Percentiles rank a stretch among this genome's conserved stretches.
phyloP scores from a whole-genome alignment of 805 yeast species.

The Clavispora carvajalis region DNA sequence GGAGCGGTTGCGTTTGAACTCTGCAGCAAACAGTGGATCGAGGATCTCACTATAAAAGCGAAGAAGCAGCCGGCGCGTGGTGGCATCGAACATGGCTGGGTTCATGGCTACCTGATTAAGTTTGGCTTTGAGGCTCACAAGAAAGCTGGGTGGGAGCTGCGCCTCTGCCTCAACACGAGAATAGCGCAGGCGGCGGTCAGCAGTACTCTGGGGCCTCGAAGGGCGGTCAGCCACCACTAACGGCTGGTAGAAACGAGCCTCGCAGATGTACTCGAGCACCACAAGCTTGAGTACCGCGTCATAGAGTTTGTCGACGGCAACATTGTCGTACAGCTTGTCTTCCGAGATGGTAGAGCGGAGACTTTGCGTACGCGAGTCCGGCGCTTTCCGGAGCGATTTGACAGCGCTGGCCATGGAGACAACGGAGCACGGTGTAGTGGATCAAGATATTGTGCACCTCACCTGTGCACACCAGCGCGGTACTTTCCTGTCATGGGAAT shows the following conservation, averaged over 20 bases:
- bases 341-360: constrained; percentile 10
- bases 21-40: constrained; percentile 38
- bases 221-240: constrained; percentile 2
- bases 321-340: constrained; percentile 15
- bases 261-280: constrained; percentile 55
- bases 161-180: constrained; percentile 10
- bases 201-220: neutral
- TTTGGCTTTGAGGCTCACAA: constrained; percentile 33
- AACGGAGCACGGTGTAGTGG: neutral
- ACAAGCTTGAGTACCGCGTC: constrained; percentile 49
- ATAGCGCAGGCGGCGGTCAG: constrained; percentile 8
- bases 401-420: neutral
- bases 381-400: constrained; percentile 1
- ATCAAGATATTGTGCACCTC: neutral
- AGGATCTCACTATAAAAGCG: constrained; percentile 60
- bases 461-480: neutral
- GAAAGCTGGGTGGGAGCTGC: constrained; percentile 33
- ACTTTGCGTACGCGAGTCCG: constrained; percentile 9
- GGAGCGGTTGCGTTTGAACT: constrained; percentile 24
- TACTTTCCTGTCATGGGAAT: no score
- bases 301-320: constrained; percentile 35
- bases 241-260: constrained; percentile 53
- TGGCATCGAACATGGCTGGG: constrained; percentile 34
- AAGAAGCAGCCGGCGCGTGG: constrained; percentile 52
- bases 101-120: constrained; percentile 46